These are phyloP conservation scores for Pseudogymnoascus sp. DNA, from an alignment of 2,329 filamentous ascomycete genomes.

Conservation along the genomic window DNA sequence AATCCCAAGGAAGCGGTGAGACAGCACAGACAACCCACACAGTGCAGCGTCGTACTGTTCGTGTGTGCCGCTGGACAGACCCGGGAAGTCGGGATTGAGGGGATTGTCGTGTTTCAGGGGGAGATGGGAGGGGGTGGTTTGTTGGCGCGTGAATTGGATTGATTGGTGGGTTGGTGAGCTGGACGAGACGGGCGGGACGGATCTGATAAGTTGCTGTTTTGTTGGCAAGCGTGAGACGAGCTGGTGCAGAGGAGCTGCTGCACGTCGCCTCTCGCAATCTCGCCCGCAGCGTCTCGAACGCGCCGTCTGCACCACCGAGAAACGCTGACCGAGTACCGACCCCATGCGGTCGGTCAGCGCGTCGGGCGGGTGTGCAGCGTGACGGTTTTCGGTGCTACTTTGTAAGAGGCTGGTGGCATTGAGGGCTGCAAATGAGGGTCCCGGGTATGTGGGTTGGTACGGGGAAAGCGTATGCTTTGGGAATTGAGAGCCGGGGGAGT, in stretches of 20 bases:
- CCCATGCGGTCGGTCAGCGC: neutral
- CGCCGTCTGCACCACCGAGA: neutral
- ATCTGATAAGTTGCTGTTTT: neutral
- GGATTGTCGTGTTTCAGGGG: neutral
- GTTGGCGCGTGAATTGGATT: neutral
- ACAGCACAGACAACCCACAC: neutral
- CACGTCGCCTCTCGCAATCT: neutral
- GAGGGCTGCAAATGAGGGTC: neutral
- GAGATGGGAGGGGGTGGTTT: neutral
- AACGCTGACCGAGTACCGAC: neutral
- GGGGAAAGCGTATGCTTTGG: neutral
- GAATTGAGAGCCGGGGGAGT: neutral
- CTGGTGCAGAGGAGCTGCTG: neutral
- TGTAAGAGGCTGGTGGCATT: neutral
- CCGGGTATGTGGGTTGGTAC: neutral
- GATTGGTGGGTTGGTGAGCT: neutral
- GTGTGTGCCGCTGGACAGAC: neutral
- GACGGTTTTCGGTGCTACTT: neutral
- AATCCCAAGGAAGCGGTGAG: constrained; percentile 3
- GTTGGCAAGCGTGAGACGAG: neutral
- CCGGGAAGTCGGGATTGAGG: neutral
- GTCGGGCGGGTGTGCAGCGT: neutral
- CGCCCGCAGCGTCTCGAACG: neutral
- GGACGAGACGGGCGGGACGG: neutral
- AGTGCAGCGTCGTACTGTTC: neutral